Conservation (phyloP, 2,329 filamentous ascomycete genomes). For the Colletotrichum plurivorum region DNA sequence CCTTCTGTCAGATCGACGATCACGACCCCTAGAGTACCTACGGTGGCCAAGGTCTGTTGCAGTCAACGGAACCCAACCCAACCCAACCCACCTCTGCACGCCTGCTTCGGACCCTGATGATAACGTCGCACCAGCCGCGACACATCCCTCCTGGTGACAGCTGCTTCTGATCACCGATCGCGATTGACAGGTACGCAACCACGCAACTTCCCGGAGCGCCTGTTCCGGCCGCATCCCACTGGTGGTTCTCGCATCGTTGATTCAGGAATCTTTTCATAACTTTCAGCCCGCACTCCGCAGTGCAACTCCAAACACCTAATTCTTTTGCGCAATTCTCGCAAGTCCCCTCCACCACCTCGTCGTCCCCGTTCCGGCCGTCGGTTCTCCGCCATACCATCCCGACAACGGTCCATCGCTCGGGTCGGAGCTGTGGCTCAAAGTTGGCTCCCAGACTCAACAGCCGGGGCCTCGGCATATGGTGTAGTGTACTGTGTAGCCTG, state of each 20-base stretch:
- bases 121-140: conserved; percentile 23
- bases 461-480: not conserved
- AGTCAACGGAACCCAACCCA: conserved; percentile 20
- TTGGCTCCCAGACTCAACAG: not conserved
- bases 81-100: not conserved
- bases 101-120: conserved; percentile 27
- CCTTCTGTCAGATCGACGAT: conserved; percentile 35
- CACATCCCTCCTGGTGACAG: conserved; percentile 23
- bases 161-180: conserved; percentile 28
- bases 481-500: not conserved
- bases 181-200: conserved; percentile 28
- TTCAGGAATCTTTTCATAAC: not conserved
- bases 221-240: conserved; percentile 15
- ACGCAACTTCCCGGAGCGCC: conserved; percentile 20
- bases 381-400: not conserved
- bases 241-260: not conserved
- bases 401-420: conserved; percentile 3
- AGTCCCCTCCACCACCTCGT: not conserved
- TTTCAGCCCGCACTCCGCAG: not conserved
- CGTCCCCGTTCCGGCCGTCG: not conserved
- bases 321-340: not conserved
- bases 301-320: conserved; percentile 3
- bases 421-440: not conserved
- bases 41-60: conserved; percentile 13
- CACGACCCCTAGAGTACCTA: conserved; percentile 19